Conservation (phyloP, 1,284 basidiomycete species). For the Fomitopsis schrenkii region DNA sequence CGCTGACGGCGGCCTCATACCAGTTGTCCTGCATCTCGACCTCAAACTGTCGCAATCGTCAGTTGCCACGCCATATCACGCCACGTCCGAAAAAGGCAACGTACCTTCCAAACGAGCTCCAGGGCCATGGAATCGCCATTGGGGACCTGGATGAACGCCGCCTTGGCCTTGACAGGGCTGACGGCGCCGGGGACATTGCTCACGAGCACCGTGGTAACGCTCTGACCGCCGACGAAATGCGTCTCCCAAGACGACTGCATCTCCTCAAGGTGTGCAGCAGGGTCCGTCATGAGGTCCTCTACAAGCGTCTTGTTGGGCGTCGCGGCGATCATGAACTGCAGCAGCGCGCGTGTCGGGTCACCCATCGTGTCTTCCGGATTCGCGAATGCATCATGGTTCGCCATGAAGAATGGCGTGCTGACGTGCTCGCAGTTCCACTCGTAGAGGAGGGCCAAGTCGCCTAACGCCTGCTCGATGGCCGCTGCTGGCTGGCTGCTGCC, state of each 20-base stretch:
- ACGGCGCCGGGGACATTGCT: conserved; percentile 68
- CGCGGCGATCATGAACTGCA: conserved; percentile 76
- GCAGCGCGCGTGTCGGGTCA: conserved; percentile 52
- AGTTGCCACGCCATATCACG: conserved; percentile 1
- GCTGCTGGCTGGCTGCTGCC: conserved; percentile 10
- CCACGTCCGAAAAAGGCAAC: conserved; percentile 10
- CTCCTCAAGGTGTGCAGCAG: conserved; percentile 43
- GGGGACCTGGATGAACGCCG: conserved; percentile 74
- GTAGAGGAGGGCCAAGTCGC: conserved; percentile 41
- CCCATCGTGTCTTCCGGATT: conserved; percentile 27
- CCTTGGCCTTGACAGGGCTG: conserved; percentile 66
- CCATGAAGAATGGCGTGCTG: conserved; percentile 30
- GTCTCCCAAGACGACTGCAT: conserved; percentile 47
- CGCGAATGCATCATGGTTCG: conserved; percentile 14
- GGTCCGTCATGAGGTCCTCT: conserved; percentile 47
- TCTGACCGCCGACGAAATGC: conserved; percentile 48
- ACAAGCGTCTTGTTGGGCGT: conserved; percentile 53
- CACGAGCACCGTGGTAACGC: conserved; percentile 35
- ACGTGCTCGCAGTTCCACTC: conserved; percentile 54
- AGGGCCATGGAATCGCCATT: conserved; percentile 50
- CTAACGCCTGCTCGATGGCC: conserved; percentile 18
- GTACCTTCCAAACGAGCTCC: conserved; percentile 69
- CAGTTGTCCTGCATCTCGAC: conserved; percentile 87
- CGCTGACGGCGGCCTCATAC: conserved; percentile 75
- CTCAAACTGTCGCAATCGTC: conserved; percentile 48